Evolutionary conservation across 208 protist genomes (phyloP).

Genomic region (Vickermania spadyakhi): DNA sequence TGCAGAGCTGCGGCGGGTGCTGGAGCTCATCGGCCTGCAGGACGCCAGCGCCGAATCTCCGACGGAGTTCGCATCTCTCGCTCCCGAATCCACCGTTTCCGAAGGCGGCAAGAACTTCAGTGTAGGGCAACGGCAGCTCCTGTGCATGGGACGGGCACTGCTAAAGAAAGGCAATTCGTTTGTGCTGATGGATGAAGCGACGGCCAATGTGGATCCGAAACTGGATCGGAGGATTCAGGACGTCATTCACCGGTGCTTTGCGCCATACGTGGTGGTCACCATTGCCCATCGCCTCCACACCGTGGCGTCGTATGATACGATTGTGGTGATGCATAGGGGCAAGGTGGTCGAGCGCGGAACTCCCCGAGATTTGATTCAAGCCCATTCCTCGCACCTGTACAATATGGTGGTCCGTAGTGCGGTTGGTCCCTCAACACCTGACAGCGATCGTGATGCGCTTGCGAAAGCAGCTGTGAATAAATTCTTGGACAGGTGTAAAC

Average conservation of each 20-base stretch:
- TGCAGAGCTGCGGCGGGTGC: conserved; percentile 23
- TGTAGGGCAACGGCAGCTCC: conserved; percentile 65
- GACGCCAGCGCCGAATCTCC: neutral
- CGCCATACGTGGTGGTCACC: conserved; percentile 63
- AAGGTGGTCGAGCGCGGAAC: conserved; percentile 19
- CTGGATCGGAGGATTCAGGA: conserved; percentile 52
- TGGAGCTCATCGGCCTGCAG: conserved; percentile 24
- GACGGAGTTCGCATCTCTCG: neutral
- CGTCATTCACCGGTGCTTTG: conserved; percentile 37
- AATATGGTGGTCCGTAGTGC: conserved; percentile 8
- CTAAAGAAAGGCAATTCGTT: conserved; percentile 42
- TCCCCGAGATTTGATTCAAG: conserved; percentile 15
- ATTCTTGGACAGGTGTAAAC: neutral
- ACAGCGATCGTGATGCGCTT: neutral
- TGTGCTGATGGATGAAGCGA: conserved; percentile 83
- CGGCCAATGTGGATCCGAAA: conserved; percentile 57
- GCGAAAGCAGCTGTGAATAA: neutral
- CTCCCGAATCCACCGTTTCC: conserved; percentile 4
- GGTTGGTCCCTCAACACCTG: neutral
- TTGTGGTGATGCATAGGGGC: conserved; percentile 48
- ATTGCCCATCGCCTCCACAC: conserved; percentile 76
- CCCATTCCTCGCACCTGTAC: conserved; percentile 11
- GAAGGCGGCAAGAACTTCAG: conserved; percentile 61
- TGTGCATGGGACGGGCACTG: conserved; percentile 65
- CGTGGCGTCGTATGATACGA: conserved; percentile 43